These are phyloP conservation scores for Aspergillus nidulans DNA, from an alignment of 495 filamentous ascomycete genomes.

Conservation along the genomic window DNA sequence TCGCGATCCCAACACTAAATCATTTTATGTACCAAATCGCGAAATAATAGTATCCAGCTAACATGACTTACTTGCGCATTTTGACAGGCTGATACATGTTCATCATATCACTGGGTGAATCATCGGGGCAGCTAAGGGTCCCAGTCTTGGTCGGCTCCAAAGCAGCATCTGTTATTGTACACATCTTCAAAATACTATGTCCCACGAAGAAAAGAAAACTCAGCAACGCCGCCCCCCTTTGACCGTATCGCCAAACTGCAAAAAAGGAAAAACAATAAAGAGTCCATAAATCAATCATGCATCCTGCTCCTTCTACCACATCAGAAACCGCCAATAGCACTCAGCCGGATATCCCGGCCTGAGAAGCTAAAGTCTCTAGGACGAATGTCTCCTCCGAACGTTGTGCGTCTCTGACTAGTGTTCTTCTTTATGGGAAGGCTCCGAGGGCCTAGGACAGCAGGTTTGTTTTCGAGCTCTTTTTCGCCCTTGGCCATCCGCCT, in stretches of 20 bases:
- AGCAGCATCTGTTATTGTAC: conserved; percentile 31
- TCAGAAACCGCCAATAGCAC: conserved; percentile 29
- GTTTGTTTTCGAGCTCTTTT: conserved; percentile 50
- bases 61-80: not conserved
- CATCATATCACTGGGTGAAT: not conserved
- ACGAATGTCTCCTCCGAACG: conserved; percentile 47
- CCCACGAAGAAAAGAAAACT: conserved; percentile 14
- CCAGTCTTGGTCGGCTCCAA: not conserved
- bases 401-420: conserved; percentile 45
- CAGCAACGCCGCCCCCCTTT: conserved; percentile 28
- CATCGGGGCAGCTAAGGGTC: not conserved
- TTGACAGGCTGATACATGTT: not conserved
- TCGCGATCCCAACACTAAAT: not conserved
- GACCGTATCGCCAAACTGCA: conserved; percentile 17
- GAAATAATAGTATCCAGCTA: not conserved
- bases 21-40: no score
- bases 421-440: conserved; percentile 63
- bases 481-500: conserved; percentile 67
- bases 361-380: conserved; percentile 40
- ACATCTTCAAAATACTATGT: conserved; percentile 19
- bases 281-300: conserved; percentile 8
- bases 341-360: conserved; percentile 42
- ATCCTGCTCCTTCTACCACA: conserved; percentile 8
- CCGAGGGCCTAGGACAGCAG: conserved; percentile 60
- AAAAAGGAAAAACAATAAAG: conserved; percentile 16